These are phyloP conservation scores for Spergularia bocconei DNA, from an alignment of 148 eudicot species.

Conservation along the genomic window DNA sequence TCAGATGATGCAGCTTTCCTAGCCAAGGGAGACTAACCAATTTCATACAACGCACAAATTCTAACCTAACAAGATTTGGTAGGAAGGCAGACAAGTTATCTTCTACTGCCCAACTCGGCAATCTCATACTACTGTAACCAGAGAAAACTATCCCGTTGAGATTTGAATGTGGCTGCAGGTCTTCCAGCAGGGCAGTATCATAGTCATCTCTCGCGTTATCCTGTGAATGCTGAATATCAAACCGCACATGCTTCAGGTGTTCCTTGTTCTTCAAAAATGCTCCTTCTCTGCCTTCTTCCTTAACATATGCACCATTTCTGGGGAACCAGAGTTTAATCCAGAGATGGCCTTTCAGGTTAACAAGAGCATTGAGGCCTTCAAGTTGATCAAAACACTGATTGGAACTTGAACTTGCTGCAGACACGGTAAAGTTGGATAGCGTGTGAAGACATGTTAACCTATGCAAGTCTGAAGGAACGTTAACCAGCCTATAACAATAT, in stretches of 20 bases:
- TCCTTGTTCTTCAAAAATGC: slow-evolving; percentile 17
- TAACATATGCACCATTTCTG: not conserved
- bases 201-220: not conserved
- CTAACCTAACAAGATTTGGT: slow-evolving; percentile 23
- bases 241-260: not conserved
- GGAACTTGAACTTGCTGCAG: slow-evolving; percentile 1
- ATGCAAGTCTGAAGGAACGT: slow-evolving; percentile 15
- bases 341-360: slow-evolving; percentile 10
- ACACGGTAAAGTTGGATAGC: slow-evolving; percentile 10
- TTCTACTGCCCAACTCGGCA: slow-evolving; percentile 23
- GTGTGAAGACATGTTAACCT: slow-evolving; percentile 17
- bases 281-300: slow-evolving; percentile 4
- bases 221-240: slow-evolving; percentile 7
- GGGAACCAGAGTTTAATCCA: slow-evolving; percentile 6
- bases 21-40: slow-evolving; percentile 10
- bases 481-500: not conserved
- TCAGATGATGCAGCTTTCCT: slow-evolving; percentile 11
- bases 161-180: slow-evolving; percentile 27
- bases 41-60: not conserved
- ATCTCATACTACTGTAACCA: slow-evolving; percentile 15
- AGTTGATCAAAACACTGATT: slow-evolving; percentile 13
- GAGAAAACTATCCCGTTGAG: slow-evolving; percentile 11
- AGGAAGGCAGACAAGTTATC: slow-evolving; percentile 9
- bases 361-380: slow-evolving; percentile 20
- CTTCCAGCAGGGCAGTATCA: slow-evolving; percentile 13